Evolutionary conservation across 2,329 filamentous ascomycete genomes (phyloP), one percentile per base, ranked within the genome.

Genomic region (Bertia moriformis): DNA sequence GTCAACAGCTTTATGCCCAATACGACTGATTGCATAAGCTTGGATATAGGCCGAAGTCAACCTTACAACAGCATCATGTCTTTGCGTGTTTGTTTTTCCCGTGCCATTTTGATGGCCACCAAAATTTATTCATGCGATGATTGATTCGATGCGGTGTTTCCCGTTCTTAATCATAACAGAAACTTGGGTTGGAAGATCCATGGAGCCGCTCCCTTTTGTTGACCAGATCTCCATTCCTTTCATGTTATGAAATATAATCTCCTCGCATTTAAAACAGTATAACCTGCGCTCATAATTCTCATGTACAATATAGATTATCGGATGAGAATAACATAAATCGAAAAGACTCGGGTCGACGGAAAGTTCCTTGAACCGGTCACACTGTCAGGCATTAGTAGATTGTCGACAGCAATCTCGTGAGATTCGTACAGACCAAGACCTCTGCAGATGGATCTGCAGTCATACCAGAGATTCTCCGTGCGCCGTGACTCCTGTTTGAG

Each of bases 241-340:
- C n/a, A 10, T n/a, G 24, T 29, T 29, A n/a, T 29, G n/a, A n/a
- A 29, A 29, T 10, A 29, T n/a, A n/a, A 29, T 29, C 24, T 29
- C 24, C n/a, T 29, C 24, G 24, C 24, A 29, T 29, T 29, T n/a
- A n/a, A 29, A 29, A n/a, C 24, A 29, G 24, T 29, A 29, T 29
- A 29, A 29, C 24, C n/a, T 29, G 10, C 24, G 24, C 24, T 29
- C 24, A 29, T 29, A 29, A 29, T 29, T 29, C n/a, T 29, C 24
- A 10, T 29, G 24, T 29, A n/a, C 24, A n/a, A 29, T 29, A 29
- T 29, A 29, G n/a, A 10, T 29, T 10, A 29, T 29, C 24, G n/a
- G 24, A n/a, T 29, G 24, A 10, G n/a, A n/a, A n/a, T 10, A 10
- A 29, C 24, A 29, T 10, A 10, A 10, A n/a, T 29, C 24, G n/a